phyloP scores from a whole-genome alignment of 2,329 filamentous ascomycete species.

The Xylaria sp. region DNA sequence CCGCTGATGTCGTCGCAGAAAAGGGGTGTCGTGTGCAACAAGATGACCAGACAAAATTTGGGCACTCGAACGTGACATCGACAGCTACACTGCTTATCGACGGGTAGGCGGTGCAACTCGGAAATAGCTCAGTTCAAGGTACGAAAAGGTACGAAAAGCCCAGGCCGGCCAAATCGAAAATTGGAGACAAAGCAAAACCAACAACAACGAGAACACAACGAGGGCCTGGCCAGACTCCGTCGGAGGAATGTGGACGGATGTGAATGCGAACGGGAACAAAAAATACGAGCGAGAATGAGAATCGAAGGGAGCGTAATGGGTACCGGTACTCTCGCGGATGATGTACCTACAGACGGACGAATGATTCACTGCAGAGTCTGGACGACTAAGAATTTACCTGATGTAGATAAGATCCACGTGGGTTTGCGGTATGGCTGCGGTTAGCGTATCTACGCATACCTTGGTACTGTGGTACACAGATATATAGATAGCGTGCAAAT shows the following conservation, averaged over 20 bases:
- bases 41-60: conserved; percentile 13
- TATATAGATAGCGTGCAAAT: too few relatives aligned
- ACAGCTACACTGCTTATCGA: conserved; percentile 17
- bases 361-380: too few relatives aligned
- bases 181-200: conserved; percentile 1
- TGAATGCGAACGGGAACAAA: background rate
- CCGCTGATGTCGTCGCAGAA: conserved; percentile 2
- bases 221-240: conserved; percentile 12
- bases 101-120: conserved; percentile 11
- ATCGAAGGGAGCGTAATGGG: background rate
- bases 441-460: too few relatives aligned
- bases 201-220: background rate
- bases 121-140: background rate
- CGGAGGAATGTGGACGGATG: conserved; percentile 12
- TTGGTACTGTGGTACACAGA: too few relatives aligned
- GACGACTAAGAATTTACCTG: too few relatives aligned
- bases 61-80: conserved; percentile 23
- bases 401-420: too few relatives aligned
- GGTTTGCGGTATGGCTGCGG: too few relatives aligned
- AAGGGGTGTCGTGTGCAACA: conserved; percentile 18
- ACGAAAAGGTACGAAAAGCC: background rate
- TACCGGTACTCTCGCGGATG: too few relatives aligned
- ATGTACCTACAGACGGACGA: too few relatives aligned
- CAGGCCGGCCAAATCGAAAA: background rate
- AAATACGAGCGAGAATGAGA: background rate